Evolutionary conservation across 2,329 filamentous ascomycete species (phyloP), one percentile per base, ranked within the genome.

Genomic region (Hypoxylon sp.): DNA sequence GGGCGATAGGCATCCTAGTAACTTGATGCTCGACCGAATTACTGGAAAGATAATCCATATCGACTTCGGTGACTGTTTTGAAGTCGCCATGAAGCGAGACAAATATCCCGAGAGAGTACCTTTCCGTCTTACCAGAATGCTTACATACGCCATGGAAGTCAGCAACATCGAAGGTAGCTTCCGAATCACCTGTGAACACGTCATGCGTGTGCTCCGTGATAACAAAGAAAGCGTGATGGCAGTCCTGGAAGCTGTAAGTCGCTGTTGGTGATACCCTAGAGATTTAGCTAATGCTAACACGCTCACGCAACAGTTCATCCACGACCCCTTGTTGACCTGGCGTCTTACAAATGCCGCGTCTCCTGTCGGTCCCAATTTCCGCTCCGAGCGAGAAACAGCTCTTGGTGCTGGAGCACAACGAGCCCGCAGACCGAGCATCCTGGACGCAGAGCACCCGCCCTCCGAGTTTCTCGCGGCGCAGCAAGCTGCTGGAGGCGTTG

Each of bases 211-310:
- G 12, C 83, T 99, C 70, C 86, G 96, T 61, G 94, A 96, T 71
- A 99, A 99, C 80, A 99, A 99, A 81, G 96, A 99, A 82, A 97
- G 94, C 43, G 87, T 99, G 63, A 97, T 99, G 93, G 96, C 96
- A 29, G 96, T 99, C 19, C 83, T 99, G 60, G 96, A 99, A 87
- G 96, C 96, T 70, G 93, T 96, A 87, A 89, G 92, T 90, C 47
- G 39, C 48, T 34, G 41, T n/a, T 5, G 52, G 7, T 46, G 16
- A 8, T 37, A 3, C 30, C 37, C 16, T n/a, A 46, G n/a, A 14
- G 52, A 32, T 9, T 47, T 23, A 39, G 45, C 32, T 12, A 29
- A 48, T 70, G 51, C 70, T 75, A 68, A 74, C 54, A n/a, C 9
- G 5, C 56, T n/a, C 6, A 16, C 43, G 3, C 34, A 65, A 6